Base-by-base conservation (phyloP, 306 rosid genomes). In the Quillaja saponaria region DNA sequence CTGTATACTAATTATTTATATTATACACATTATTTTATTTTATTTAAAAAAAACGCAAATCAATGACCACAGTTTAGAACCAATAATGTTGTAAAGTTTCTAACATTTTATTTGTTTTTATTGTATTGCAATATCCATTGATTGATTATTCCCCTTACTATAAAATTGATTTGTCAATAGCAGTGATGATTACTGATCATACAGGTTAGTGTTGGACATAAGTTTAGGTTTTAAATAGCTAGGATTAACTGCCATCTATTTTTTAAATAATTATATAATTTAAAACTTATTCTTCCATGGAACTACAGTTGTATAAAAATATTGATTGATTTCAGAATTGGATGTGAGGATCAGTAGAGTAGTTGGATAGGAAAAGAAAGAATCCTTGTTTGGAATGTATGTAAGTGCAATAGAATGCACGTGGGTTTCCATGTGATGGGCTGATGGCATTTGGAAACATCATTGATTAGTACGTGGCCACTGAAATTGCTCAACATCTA, bases 381-480 rank as follows among this genome's bases (percentile, higher is more conserved):
- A 71, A 68, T n/a, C 61, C 67, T 60, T 35, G 61, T 72, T 64
- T 63, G 79, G 67, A 73, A 67, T 65, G 61, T 1, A 25, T 1
- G 31, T 66, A 71, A 73, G 78, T 67, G 73, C 60, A 25, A 39
- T 20, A 49, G 38, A 71, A 34, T 19, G 74, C 94, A 85, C 85
- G 89, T 90, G 95, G 74, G 54, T 20, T 61, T 82, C 86, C 97
- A 91, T 82, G 97, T 87, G 95, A 84, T 76, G 69, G 28, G 68
- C 13, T 68, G 69, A 78, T 71, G 63, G 67, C 18, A 75, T 15
- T 25, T 5, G 52, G 72, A 72, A 80, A 72, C 42, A 60, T 58
- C 64, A 40, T 60, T 45, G n/a, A n/a, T n/a, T n/a, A n/a, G n/a
- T n/a, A n/a, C 64, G 72, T 68, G 68, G 58, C 75, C 80, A 77